phyloP scores from a whole-genome alignment of 1,139 yeast genomes.

The Diutina scorzettiae region DNA sequence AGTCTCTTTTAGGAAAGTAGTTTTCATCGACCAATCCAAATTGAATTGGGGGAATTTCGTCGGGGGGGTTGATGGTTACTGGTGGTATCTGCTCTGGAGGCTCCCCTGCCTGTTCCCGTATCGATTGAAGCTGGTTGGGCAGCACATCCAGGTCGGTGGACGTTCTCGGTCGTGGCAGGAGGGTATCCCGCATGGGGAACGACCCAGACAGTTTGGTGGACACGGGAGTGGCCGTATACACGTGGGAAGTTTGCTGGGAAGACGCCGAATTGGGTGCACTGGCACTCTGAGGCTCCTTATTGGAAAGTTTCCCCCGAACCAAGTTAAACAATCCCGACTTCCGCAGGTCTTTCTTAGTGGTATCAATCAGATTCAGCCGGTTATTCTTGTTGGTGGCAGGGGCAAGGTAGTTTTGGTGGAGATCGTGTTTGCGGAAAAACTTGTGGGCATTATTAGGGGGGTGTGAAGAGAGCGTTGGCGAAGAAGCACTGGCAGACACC shows the following conservation, averaged over 20 bases:
- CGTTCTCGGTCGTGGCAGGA: background rate
- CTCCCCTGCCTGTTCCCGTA: background rate
- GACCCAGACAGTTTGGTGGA: background rate
- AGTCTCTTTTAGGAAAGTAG: conserved; percentile 18
- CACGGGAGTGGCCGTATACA: background rate
- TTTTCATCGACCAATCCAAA: conserved; percentile 13
- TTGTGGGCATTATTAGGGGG: conserved; percentile 21
- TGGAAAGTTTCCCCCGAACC: conserved; percentile 1
- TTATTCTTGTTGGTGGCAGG: conserved; percentile 38
- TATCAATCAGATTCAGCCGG: conserved; percentile 21
- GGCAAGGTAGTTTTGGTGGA: background rate
- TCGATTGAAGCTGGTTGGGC: background rate
- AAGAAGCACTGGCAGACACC: background rate
- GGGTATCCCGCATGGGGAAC: background rate
- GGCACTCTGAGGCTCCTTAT: background rate
- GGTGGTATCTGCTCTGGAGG: background rate
- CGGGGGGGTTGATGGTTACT: background rate
- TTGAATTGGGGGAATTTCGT: background rate
- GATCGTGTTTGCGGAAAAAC: conserved; percentile 35
- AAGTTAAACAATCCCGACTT: conserved; percentile 3
- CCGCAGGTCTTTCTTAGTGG: background rate
- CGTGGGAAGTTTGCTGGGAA: background rate
- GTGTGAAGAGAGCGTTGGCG: background rate
- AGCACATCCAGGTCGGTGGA: background rate
- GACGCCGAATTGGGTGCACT: background rate